These are phyloP conservation scores for Hemileia vastatrix DNA, from an alignment of 1,284 basidiomycete species.

Conservation along the genomic window DNA sequence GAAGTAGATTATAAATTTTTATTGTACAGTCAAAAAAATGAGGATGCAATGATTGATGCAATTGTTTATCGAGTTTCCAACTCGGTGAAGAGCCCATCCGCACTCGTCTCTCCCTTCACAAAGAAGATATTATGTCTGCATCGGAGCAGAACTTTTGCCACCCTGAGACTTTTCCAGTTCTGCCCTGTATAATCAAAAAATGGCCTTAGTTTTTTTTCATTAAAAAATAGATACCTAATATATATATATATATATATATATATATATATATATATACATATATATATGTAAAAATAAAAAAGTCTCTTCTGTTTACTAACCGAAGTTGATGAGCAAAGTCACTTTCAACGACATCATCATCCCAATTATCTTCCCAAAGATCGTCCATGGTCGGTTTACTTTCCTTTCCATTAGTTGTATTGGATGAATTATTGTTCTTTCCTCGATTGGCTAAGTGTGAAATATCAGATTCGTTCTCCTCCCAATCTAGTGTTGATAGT, in stretches of 20 bases:
- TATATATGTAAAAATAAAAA: not conserved
- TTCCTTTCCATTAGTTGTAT: not conserved
- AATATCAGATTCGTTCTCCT: conserved; percentile 16
- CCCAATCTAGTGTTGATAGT: conserved; percentile 8
- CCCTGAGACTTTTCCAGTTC: conserved; percentile 20
- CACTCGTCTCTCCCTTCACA: no score
- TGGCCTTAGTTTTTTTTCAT: not conserved
- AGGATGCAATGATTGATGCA: no score
- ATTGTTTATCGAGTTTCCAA: no score
- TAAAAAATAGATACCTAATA: not conserved
- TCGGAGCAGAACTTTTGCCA: conserved; percentile 10
- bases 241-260: not conserved
- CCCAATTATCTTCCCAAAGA: conserved; percentile 24
- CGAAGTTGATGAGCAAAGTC: conserved; percentile 23
- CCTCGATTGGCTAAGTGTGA: conserved; percentile 5
- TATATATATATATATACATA: no score
- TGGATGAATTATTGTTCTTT: not conserved
- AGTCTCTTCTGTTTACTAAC: not conserved
- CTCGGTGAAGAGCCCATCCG: no score
- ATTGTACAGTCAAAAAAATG: no score
- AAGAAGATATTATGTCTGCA: conserved; percentile 22
- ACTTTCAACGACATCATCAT: conserved; percentile 22
- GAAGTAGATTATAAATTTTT: no score
- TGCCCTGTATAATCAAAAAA: conserved; percentile 4
- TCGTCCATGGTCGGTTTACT: conserved; percentile 19